A percentile compares a stretch with the other conserved stretches of the same genome.
These are phyloP conservation scores for Phytopythium vexans DNA, from an alignment of 352 stramenopile genomes.

Conservation along the genomic window DNA sequence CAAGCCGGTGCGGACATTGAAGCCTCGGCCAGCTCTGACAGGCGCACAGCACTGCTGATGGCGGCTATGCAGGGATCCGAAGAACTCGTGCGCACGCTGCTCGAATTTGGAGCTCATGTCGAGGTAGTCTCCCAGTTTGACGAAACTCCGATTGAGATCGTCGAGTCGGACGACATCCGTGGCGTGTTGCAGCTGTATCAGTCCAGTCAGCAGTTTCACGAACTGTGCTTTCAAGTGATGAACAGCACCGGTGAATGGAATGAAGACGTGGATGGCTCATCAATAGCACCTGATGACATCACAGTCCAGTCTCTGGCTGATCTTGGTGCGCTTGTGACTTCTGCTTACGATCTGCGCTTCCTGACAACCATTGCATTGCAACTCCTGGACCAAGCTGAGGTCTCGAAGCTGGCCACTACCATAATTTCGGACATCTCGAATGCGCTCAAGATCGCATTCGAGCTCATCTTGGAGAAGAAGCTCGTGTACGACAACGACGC, in stretches of 20 bases:
- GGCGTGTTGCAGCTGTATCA: constrained; percentile 2
- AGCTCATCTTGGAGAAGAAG: constrained; percentile 24
- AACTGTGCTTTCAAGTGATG: constrained; percentile 2
- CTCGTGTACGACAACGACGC: constrained; percentile 28
- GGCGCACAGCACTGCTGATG: too few species aligned
- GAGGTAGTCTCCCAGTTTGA: background rate
- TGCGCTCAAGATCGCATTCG: constrained; percentile 18
- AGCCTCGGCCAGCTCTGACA: background rate
- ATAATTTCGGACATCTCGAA: background rate
- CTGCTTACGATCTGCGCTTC: constrained; percentile 24
- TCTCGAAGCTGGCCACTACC: background rate
- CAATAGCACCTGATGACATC: background rate
- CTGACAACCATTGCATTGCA: constrained; percentile 17
- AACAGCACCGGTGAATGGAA: constrained; percentile 2
- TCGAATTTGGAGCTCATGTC: constrained; percentile 3
- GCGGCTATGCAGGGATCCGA: background rate
- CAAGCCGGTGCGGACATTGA: constrained; percentile 3
- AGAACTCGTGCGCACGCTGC: constrained; percentile 1
- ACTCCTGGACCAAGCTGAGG: background rate
- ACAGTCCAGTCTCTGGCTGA: constrained; percentile 7
- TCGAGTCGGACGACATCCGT: background rate
- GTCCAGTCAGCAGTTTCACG: constrained; percentile 4
- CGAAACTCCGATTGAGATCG: constrained; percentile 2
- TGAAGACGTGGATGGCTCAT: background rate
- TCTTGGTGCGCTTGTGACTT: constrained; percentile 24